Base-by-base conservation (phyloP, 768 basidiomycete species). In the Boletus speciosus region DNA sequence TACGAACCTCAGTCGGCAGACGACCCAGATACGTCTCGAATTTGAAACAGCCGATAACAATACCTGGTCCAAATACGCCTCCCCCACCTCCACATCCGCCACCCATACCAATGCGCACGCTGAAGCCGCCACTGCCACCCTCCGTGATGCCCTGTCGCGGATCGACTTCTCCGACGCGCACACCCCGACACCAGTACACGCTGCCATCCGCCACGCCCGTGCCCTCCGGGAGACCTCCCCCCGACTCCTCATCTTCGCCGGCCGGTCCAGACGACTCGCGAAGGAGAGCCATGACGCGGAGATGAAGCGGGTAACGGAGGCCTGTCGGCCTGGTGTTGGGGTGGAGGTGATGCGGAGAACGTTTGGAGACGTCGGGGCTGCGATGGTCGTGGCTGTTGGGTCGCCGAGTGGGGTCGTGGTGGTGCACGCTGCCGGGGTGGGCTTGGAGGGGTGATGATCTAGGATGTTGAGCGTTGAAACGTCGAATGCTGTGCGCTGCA, bases 1-100 rank as follows among this genome's bases (percentile, higher is more conserved):
- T 65, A 90, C 89, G 0, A 74, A 87, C 11, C 91, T 93, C 57
- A 85, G 81, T 1, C 77, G 80, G 43, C 72, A 73, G 3, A 82
- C 77, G 44, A 87, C 88, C 0, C 81, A 87, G 57, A 82, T 77
- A 23, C 79, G 79, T 6, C 61, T 96, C 56, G 84, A 86, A 56
- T 93, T 90, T 1, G 87, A 90, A 51, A 91, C 87, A 0, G 93
- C 93, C 0, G 95, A 98, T 66, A 83, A 84, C 57, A 74, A 93
- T 46, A 68, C 78, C 1, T 95, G 93, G 91, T 71, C 72, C 1
- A 80, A 76, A 47, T 93, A 85, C 62, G 77, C 82, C 1, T 55
- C 72, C 8, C 9, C 41, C 7, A 3, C 0, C 9, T 2, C 23
- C 15, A 19, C 19, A 19, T 19, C 32, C 0, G 11, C 27, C 40